phyloP scores from a whole-genome alignment of 192 early-diverging fungal genomes.

The Chytriomyces sp. region DNA sequence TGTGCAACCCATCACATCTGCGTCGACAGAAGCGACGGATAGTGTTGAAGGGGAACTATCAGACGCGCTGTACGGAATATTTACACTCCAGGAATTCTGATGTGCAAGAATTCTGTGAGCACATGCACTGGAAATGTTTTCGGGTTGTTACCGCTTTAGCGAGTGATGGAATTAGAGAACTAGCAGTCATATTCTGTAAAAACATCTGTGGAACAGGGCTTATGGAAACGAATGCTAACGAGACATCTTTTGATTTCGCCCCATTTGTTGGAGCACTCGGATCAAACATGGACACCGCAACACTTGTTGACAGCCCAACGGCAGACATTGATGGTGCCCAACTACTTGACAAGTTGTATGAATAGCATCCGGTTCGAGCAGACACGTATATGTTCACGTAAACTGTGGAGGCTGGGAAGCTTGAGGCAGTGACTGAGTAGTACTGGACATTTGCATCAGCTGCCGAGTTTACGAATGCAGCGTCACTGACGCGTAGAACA shows the following conservation, averaged over 20 bases:
- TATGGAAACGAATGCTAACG: constrained; percentile 7
- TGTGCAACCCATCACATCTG: neutral
- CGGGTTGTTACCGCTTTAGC: neutral
- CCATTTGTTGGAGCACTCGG: neutral
- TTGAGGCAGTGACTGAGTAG: neutral
- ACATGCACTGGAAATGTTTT: neutral
- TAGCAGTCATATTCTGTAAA: constrained; percentile 1
- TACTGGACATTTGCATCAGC: neutral
- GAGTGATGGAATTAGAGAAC: neutral
- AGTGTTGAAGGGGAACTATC: neutral
- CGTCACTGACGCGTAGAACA: constrained; percentile 12
- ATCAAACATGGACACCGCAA: neutral
- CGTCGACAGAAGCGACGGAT: neutral
- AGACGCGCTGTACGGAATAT: neutral
- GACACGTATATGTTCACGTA: neutral
- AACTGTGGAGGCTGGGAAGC: constrained; percentile 6
- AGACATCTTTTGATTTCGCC: neutral
- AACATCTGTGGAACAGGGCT: neutral
- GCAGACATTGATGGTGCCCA: neutral
- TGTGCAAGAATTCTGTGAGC: neutral
- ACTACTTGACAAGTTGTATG: neutral
- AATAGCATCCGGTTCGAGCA: constrained; percentile 8
- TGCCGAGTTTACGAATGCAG: neutral
- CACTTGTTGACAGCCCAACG: neutral
- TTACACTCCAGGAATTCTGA: constrained; percentile 11